These are phyloP conservation scores for Solanum etuberosum DNA, from an alignment of 257 asterid genomes.

Conservation along the genomic window DNA sequence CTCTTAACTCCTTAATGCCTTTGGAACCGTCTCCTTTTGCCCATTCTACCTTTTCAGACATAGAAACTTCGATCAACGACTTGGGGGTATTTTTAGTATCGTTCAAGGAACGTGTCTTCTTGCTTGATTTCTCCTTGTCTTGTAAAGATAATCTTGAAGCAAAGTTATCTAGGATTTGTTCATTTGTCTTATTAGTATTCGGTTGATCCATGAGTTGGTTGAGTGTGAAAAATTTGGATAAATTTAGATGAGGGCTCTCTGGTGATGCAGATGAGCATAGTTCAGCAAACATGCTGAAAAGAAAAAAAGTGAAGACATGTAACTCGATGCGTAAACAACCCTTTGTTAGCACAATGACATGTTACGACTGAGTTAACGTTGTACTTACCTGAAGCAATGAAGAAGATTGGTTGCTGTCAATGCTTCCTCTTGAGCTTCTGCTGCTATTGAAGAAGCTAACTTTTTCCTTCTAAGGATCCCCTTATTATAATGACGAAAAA, in stretches of 20 bases:
- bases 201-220: slow-evolving; percentile 53
- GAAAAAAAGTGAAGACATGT: background rate
- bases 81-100: slow-evolving; percentile 13
- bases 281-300: slow-evolving; percentile 62
- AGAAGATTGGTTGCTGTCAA: slow-evolving; percentile 55
- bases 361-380: background rate
- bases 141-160: slow-evolving; percentile 17
- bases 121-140: slow-evolving; percentile 36
- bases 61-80: slow-evolving; percentile 18
- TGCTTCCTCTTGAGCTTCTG: slow-evolving; percentile 84
- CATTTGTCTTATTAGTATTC: slow-evolving; percentile 17
- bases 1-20: slow-evolving; percentile 37
- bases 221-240: slow-evolving; percentile 65
- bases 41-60: slow-evolving; percentile 61
- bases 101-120: slow-evolving; percentile 9
- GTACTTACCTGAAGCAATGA: slow-evolving; percentile 56
- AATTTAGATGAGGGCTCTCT: slow-evolving; percentile 48
- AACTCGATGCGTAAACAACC: background rate
- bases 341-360: background rate
- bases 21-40: slow-evolving; percentile 40
- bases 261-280: slow-evolving; percentile 63
- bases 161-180: slow-evolving; percentile 18
- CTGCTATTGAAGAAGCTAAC: slow-evolving; percentile 62
- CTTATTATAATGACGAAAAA: slow-evolving; percentile 16
- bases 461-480: slow-evolving; percentile 58